These are phyloP conservation scores for Amoebophrya sp. DNA, from an alignment of 169 alveolate species.

Conservation along the genomic window DNA sequence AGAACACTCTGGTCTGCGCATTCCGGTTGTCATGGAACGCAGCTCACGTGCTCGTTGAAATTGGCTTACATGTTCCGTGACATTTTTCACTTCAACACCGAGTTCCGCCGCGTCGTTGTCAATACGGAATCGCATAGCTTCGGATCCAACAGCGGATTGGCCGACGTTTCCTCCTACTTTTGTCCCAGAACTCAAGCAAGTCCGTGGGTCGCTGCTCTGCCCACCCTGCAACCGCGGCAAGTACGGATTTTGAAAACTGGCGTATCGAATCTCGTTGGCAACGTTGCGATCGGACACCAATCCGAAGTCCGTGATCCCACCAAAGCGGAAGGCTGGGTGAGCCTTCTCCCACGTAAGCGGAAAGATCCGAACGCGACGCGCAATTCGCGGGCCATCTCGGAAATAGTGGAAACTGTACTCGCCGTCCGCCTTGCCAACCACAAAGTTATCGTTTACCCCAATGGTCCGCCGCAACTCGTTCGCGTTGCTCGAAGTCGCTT, in stretches of 20 bases:
- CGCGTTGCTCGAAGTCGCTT: not conserved
- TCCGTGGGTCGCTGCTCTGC: no score
- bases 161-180: not conserved
- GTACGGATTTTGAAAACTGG: not conserved
- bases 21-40: no score
- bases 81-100: not conserved
- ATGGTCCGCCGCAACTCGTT: not conserved
- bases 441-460: not conserved
- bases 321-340: slow-evolving; percentile 7
- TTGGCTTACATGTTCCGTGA: not conserved
- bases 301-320: not conserved
- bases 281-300: not conserved
- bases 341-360: not conserved
- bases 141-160: not conserved
- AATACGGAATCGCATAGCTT: not conserved
- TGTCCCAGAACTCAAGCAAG: no score
- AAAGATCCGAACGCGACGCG: not conserved
- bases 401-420: not conserved
- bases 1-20: not conserved
- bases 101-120: not conserved
- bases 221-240: not conserved
- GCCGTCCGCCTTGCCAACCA: not conserved
- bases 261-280: not conserved
- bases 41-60: no score
- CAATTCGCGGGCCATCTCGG: not conserved